Evolutionary conservation across 768 basidiomycete species (phyloP).

Genomic region (Leccinum arenicola): DNA sequence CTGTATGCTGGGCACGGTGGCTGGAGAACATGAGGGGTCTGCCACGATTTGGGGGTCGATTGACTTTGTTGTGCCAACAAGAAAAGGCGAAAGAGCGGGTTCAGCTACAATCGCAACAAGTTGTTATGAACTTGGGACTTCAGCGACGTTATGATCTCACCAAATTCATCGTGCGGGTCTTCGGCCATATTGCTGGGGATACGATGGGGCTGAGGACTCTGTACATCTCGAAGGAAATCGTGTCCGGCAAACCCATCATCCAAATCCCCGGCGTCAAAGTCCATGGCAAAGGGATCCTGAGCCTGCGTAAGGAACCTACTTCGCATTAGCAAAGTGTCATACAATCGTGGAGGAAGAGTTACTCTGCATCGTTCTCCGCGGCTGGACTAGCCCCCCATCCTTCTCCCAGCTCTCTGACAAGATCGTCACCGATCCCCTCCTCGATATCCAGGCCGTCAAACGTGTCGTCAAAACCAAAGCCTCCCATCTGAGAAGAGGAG

Average conservation of each 20-base stretch:
- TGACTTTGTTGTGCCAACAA: constrained; percentile 5
- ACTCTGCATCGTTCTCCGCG: constrained; percentile 15
- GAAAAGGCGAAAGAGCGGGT: constrained; percentile 1
- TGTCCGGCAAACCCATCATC: constrained; percentile 24
- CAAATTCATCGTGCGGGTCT: not conserved
- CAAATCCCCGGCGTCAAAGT: constrained; percentile 17
- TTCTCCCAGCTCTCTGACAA: constrained; percentile 72
- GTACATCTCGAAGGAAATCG: not conserved
- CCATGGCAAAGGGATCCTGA: constrained; percentile 18
- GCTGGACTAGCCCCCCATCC: constrained; percentile 49
- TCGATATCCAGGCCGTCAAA: constrained; percentile 56
- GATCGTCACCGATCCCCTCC: constrained; percentile 67
- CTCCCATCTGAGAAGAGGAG: constrained; percentile 57
- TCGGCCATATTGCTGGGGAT: not conserved
- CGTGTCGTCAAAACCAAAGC: constrained; percentile 52
- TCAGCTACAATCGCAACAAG: constrained; percentile 5
- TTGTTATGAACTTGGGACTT: not conserved
- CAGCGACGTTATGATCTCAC: constrained; percentile 6
- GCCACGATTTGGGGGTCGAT: not conserved
- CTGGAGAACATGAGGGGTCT: constrained; percentile 3
- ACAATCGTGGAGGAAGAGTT: not conserved
- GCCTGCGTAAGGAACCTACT: constrained; percentile 13
- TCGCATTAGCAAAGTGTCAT: constrained; percentile 10
- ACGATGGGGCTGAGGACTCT: not conserved
- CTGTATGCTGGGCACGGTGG: not conserved